Conservation (phyloP, 129 eudicot genomes). For the Flaveria linearis region DNA sequence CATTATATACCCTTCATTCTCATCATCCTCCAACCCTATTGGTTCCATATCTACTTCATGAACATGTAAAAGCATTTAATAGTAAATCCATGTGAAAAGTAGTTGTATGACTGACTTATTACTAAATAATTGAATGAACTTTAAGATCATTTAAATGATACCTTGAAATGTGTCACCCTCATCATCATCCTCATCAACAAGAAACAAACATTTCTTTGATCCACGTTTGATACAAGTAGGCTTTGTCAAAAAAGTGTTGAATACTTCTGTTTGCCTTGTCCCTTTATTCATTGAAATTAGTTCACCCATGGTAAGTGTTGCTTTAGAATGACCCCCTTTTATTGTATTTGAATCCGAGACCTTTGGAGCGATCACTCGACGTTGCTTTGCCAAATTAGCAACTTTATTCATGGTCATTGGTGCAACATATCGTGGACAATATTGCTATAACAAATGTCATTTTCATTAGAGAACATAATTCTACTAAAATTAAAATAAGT, state of each 20-base stretch:
- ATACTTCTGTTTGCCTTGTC: neutral
- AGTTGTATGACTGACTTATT: too few species aligned
- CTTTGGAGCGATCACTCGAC: neutral
- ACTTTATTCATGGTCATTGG: too few species aligned
- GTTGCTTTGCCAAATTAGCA: neutral
- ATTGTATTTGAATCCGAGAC: neutral
- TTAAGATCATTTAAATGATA: neutral
- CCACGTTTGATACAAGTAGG: neutral
- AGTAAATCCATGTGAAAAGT: neutral
- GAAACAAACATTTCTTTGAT: neutral
- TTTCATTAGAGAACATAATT: too few species aligned
- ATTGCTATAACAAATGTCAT: too few species aligned
- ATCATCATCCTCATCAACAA: neutral
- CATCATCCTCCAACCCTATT: neutral
- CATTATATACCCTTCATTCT: neutral
- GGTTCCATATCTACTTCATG: neutral
- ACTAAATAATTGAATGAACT: neutral
- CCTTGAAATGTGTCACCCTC: neutral
- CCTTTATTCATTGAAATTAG: too few species aligned
- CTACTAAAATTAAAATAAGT: too few species aligned
- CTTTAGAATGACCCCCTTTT: too few species aligned
- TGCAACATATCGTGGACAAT: too few species aligned
- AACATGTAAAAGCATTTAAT: neutral
- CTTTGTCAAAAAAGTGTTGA: too few species aligned
- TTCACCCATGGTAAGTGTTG: neutral